Conservation (phyloP, 768 basidiomycete genomes). For the Podaxis mareebaensis region DNA sequence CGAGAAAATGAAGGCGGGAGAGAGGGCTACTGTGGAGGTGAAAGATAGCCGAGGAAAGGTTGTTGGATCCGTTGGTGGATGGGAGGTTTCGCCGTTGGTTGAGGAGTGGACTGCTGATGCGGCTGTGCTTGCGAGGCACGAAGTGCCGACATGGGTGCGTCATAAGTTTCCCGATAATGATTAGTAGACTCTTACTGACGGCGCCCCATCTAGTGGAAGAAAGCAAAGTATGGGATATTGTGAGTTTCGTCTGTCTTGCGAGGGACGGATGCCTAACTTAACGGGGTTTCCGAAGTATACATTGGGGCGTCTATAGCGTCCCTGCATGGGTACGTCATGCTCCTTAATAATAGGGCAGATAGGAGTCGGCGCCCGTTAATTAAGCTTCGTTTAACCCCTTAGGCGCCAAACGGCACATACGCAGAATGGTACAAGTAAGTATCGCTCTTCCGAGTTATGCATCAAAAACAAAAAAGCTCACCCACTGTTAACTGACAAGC, state of each 20-base stretch:
- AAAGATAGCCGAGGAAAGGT: slow-evolving; percentile 33
- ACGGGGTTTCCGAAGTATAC: slow-evolving; percentile 34
- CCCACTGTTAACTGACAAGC: slow-evolving; percentile 22
- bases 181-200: neutral
- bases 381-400: neutral
- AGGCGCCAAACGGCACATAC: slow-evolving; percentile 43
- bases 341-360: neutral
- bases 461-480: neutral
- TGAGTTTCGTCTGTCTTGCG: slow-evolving; percentile 25
- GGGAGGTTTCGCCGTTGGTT: slow-evolving; percentile 37
- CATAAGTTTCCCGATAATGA: neutral
- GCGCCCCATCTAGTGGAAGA: slow-evolving; percentile 37
- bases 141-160: slow-evolving; percentile 56
- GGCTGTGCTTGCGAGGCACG: slow-evolving; percentile 41
- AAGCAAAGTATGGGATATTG: slow-evolving; percentile 60
- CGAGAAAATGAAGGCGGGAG: slow-evolving; percentile 16
- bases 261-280: slow-evolving; percentile 5
- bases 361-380: neutral
- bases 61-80: slow-evolving; percentile 36
- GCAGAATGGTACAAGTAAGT: slow-evolving; percentile 61
- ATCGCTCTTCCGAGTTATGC: slow-evolving; percentile 11
- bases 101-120: slow-evolving; percentile 41
- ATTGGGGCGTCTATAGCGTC: slow-evolving; percentile 51
- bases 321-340: slow-evolving; percentile 39
- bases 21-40: slow-evolving; percentile 33